Evolutionary conservation across 2,329 filamentous ascomycete genomes (phyloP).

Genomic region (Fragosphaeria purpurea): DNA sequence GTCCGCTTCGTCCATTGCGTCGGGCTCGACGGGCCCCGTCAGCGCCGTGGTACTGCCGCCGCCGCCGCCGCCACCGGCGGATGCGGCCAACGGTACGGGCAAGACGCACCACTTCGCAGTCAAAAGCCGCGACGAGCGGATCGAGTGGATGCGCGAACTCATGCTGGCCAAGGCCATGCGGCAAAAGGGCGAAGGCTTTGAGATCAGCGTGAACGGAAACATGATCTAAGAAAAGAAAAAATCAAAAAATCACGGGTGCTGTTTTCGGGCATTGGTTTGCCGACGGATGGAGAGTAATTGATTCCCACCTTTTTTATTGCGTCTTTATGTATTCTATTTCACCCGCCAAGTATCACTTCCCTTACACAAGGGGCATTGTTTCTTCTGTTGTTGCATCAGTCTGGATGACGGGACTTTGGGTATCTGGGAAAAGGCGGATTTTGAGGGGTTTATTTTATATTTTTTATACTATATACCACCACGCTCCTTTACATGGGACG

Average conservation of each 20-base stretch:
- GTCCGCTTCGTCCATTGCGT: constrained; percentile 10
- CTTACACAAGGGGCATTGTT: not conserved
- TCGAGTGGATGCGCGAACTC: constrained; percentile 93
- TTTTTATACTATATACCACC: constrained; percentile 8
- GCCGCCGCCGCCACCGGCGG: constrained; percentile 27
- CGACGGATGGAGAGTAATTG: not conserved
- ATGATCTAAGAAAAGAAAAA: constrained; percentile 44
- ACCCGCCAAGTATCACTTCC: too few relatives aligned
- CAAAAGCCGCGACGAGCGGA: constrained; percentile 74
- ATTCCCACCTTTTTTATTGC: not conserved
- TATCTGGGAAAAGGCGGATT: not conserved
- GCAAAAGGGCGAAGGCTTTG: constrained; percentile 74
- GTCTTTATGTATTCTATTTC: constrained; percentile 6
- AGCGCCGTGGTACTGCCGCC: constrained; percentile 6
- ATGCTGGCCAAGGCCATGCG: constrained; percentile 84
- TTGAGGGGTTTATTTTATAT: not conserved
- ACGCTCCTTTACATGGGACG: constrained; percentile 13
- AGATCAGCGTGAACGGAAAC: constrained; percentile 72
- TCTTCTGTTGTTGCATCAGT: not conserved
- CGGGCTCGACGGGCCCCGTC: constrained; percentile 11
- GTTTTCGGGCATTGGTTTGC: constrained; percentile 13
- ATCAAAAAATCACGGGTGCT: constrained; percentile 8
- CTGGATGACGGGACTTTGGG: too few relatives aligned
- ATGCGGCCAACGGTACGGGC: constrained; percentile 47
- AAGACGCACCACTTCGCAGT: constrained; percentile 96